Percentiles rank a stretch among this genome's conserved stretches.
Evolutionary conservation across 495 filamentous ascomycete species (phyloP).

Genomic region (Podospora appendiculata): DNA sequence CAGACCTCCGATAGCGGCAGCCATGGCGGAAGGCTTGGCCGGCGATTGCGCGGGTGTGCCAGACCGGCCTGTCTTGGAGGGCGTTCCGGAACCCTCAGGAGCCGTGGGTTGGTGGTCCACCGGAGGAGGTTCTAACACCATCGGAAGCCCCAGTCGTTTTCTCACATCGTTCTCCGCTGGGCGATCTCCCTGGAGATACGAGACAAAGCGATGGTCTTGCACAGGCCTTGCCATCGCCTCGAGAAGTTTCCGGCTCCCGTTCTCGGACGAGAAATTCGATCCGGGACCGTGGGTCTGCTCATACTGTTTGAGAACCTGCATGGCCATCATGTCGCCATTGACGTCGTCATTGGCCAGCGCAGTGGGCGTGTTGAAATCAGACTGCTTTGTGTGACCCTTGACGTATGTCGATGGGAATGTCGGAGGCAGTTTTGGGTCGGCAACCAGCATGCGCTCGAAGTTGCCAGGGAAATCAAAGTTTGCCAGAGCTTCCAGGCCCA

Average conservation of each 20-base stretch:
- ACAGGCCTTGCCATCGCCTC: conserved; percentile 33
- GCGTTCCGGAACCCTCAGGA: conserved; percentile 15
- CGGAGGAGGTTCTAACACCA: conserved; percentile 17
- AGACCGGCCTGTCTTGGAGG: conserved; percentile 17
- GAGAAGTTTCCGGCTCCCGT: conserved; percentile 36
- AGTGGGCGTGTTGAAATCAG: conserved; percentile 37
- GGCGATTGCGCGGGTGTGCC: conserved; percentile 21
- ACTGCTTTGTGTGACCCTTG: conserved; percentile 33
- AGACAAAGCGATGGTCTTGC: conserved; percentile 25
- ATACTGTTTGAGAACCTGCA: conserved; percentile 41
- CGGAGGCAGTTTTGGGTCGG: conserved; percentile 54
- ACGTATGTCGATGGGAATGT: conserved; percentile 47
- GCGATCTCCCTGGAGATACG: conserved; percentile 32
- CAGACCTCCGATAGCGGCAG: conserved; percentile 20
- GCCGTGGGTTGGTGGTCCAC: conserved; percentile 1
- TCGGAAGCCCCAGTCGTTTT: conserved; percentile 32
- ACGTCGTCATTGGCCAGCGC: conserved; percentile 50
- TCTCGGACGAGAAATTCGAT: conserved; percentile 32
- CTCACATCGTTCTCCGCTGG: conserved; percentile 36
- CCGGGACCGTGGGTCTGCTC: conserved; percentile 33
- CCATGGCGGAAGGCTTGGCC: conserved; percentile 10
- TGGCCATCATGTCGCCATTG: conserved; percentile 50
- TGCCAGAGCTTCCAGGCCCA: conserved; percentile 53
- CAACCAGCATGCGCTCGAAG: conserved; percentile 35
- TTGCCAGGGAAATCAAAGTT: conserved; percentile 56